phyloP scores from a whole-genome alignment of 2,329 filamentous ascomycete species.

The Coniochaeta hoffmannii region DNA sequence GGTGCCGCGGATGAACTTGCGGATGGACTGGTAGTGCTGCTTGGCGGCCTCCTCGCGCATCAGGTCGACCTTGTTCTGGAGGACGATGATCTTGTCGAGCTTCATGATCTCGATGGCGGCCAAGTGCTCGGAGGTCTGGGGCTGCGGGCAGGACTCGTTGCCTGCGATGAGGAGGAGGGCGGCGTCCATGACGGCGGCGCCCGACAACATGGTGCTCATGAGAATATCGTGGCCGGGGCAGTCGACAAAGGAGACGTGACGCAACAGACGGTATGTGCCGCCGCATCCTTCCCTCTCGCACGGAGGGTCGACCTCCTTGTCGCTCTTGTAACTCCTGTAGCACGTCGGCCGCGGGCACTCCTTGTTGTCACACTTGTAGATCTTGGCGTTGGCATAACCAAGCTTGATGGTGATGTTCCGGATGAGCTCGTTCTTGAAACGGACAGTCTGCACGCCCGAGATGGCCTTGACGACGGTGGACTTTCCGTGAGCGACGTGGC shows the following conservation, averaged over 20 bases:
- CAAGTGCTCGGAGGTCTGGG: slow-evolving; percentile 97
- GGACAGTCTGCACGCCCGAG: slow-evolving; percentile 95
- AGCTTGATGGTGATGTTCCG: slow-evolving; percentile 99
- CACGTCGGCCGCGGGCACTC: slow-evolving; percentile 91
- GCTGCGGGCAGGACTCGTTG: slow-evolving; percentile 97
- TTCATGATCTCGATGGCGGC: slow-evolving; percentile 99
- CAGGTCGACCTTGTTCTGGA: slow-evolving; percentile 98
- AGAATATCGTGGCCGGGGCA: slow-evolving; percentile 99
- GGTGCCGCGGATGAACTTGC: slow-evolving; percentile 97
- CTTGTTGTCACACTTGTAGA: slow-evolving; percentile 94
- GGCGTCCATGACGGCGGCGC: slow-evolving; percentile 98
- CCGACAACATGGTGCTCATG: slow-evolving; percentile 99
- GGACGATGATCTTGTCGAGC: slow-evolving; percentile 97
- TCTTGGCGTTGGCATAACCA: slow-evolving; percentile 98
- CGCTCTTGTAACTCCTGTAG: slow-evolving; percentile 96
- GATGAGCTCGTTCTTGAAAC: slow-evolving; percentile 99
- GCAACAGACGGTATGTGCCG: slow-evolving; percentile 79
- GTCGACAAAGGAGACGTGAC: slow-evolving; percentile 97
- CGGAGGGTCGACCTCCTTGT: slow-evolving; percentile 95
- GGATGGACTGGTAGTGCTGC: slow-evolving; percentile 92
- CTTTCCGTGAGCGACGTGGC: slow-evolving; percentile 97
- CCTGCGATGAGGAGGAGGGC: slow-evolving; percentile 92
- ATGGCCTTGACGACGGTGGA: slow-evolving; percentile 99
- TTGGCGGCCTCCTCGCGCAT: slow-evolving; percentile 94
- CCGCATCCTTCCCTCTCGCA: slow-evolving; percentile 90